Conservation (phyloP, 371 early-diverging fungal species). For the Batkoa obscura region DNA sequence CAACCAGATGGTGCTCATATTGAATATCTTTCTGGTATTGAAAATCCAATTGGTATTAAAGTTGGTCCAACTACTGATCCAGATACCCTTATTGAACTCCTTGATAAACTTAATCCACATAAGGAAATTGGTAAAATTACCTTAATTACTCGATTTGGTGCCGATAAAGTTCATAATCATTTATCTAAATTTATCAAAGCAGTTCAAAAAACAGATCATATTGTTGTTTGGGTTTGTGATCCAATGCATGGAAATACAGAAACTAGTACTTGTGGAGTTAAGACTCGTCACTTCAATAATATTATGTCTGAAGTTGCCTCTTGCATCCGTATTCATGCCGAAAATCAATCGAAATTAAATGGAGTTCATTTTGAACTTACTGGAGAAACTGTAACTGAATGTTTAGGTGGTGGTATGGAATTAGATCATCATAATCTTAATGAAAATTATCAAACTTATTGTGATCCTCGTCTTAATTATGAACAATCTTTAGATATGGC, state of each 20-base stretch:
- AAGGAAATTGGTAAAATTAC: constrained; percentile 81
- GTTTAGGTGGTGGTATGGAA: constrained; percentile 91
- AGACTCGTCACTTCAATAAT: constrained; percentile 76
- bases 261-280: constrained; percentile 53
- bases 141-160: constrained; percentile 86
- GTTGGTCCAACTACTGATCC: constrained; percentile 83
- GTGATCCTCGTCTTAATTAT: constrained; percentile 88
- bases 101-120: constrained; percentile 71
- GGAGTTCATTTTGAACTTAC: constrained; percentile 96
- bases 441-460: constrained; percentile 83
- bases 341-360: constrained; percentile 47
- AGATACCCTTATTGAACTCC: constrained; percentile 52
- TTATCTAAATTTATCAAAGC: constrained; percentile 79
- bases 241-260: constrained; percentile 98
- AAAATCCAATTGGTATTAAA: constrained; percentile 92
- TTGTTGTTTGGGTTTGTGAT: constrained; percentile 90
- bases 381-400: constrained; percentile 85
- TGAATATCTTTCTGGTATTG: constrained; percentile 86
- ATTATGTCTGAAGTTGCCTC: constrained; percentile 64
- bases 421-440: constrained; percentile 55
- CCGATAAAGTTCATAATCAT: constrained; percentile 50
- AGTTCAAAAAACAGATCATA: constrained; percentile 61
- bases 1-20: constrained; percentile 89
- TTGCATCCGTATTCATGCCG: constrained; percentile 66
- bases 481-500: constrained; percentile 91